Base-by-base conservation (phyloP, 345 rosid species). In the Aethionema arabicum region DNA sequence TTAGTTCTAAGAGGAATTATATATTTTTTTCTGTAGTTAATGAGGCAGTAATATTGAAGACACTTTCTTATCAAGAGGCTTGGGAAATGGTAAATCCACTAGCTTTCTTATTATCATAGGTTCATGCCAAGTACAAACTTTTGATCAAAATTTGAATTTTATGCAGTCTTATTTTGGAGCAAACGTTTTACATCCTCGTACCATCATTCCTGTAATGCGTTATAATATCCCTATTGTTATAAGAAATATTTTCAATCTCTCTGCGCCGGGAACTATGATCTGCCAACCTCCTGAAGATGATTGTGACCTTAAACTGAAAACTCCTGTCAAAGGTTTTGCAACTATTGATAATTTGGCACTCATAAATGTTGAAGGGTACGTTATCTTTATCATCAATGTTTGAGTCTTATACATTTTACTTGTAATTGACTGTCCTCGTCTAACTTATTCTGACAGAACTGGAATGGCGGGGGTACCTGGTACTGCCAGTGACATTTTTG, bases 381-480 rank as follows among this genome's bases (percentile, higher is more conserved):
- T 41, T 52, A 21, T 46, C 8, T 12, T 44, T 63, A 13, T 46
- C 27, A 2, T 38, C 11, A 35, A 29, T 46, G 37, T 45, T 13
- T 48, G 21, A 31, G 8, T 51, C 32, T 59, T 49, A 6, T 61
- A 11, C 31, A 12, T 59, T 1, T 49, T 29, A 36, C 0, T 48
- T 39, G 41, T 30, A 52, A 45, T 12, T 63, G 64, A 38, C 5
- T 63, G 32, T 54, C 4, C 5, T 15, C 33, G 51, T 29, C 48
- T 16, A 48, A 54, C 61, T 54, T 64, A 30, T 67, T 56, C 32
- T 66, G 60, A 68, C 71, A 93, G 99, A 69, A 93, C 99, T 72
- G 97, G 99, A 78, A 84, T 93, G 99, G 97, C 93, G 74, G 99
- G 99, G 72, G 89, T 95, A 76, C 99, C 99, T 31, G 99, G 99